Base-by-base conservation (phyloP, 805 yeast species). In the Yamadazyma nakazawae region DNA sequence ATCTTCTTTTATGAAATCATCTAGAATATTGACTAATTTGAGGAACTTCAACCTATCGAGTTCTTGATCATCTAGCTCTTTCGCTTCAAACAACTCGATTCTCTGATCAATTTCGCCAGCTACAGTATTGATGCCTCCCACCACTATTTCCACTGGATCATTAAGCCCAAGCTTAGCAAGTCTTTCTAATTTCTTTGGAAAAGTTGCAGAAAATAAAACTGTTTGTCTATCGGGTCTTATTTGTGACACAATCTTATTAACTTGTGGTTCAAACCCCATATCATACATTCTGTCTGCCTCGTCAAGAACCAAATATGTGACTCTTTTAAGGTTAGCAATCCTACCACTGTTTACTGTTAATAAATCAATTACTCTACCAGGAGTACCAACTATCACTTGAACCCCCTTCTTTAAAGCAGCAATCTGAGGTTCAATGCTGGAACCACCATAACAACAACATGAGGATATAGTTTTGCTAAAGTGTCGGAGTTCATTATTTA, bases 231-330 rank as follows among this genome's bases (percentile, higher is more conserved):
- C 97, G 0, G 94, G 94, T 41, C 97, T 73, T 2, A 88, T 75
- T 32, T 85, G 85, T 13, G 78, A 73, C 60, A 90, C 73, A 18
- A 94, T 84, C 57, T 88, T 88, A 54, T 79, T 81, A 3, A 94
- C 89, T 60, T 94, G 99, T 0, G 99, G 98, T 56, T 89, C 98
- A 66, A 94, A 94, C 1, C 99, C 99, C 78, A 94, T 72, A 63
- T 94, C 99, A 68, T 92, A 92, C 86, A 94, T 83, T 52, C 99
- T 69, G 64, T 94, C 99, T 1, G 98, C 97, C 61, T 94, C 99
- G 62, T 94, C 99, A 49, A 94, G 68, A 0, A 91, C 95, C n/a
- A 89, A 74, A 62, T 84, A 89, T 0, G 96, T 83, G 5, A 86
- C 81, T 37, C 91, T 68, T 25, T 72, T 67, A 6, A 94, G 70